A percentile compares a stretch with the other conserved stretches of the same genome.
These are phyloP conservation scores for Trichoderma simmonsii DNA, from an alignment of 2,329 filamentous ascomycete genomes.

Conservation along the genomic window DNA sequence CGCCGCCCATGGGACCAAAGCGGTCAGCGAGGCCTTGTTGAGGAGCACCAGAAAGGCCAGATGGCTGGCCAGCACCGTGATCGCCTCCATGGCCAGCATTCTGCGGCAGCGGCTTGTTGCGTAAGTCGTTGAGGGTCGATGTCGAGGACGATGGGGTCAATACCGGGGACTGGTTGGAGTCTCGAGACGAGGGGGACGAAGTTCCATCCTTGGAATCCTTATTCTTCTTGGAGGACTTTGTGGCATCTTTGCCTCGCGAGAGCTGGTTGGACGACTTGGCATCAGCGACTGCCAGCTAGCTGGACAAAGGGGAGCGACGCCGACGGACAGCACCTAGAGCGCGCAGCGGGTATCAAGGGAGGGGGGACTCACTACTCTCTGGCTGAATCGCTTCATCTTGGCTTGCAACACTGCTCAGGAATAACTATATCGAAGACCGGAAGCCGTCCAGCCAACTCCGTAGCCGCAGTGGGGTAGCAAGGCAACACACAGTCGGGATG, in stretches of 20 bases:
- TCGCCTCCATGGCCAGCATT: constrained; percentile 49
- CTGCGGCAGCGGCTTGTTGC: constrained; percentile 73
- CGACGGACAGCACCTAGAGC: constrained; percentile 26
- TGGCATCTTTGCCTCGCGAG: constrained; percentile 81
- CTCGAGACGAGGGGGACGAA: constrained; percentile 68
- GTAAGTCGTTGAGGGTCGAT: constrained; percentile 78
- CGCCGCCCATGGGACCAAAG: constrained; percentile 37
- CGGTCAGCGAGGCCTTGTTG: constrained; percentile 41
- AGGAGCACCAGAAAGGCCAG: constrained; percentile 35
- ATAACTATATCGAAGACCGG: constrained; percentile 16
- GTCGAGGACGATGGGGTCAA: constrained; percentile 85
- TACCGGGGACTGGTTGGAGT: constrained; percentile 58
- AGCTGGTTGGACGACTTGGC: constrained; percentile 56
- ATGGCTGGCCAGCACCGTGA: constrained; percentile 41
- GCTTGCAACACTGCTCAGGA: constrained; percentile 25
- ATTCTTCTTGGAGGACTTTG: constrained; percentile 78
- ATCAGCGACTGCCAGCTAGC: constrained; percentile 4
- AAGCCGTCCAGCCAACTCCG: constrained; percentile 21
- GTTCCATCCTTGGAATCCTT: constrained; percentile 73
- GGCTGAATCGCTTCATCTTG: constrained; percentile 95
- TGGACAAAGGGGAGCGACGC: constrained; percentile 21
- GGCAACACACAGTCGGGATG: constrained; percentile 31
- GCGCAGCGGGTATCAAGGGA: constrained; percentile 4
- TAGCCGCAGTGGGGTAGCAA: constrained; percentile 27
- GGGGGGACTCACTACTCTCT: constrained; percentile 62